Base-by-base conservation (phyloP, 148 eudicot species). In the Amaranthus palmeri region DNA sequence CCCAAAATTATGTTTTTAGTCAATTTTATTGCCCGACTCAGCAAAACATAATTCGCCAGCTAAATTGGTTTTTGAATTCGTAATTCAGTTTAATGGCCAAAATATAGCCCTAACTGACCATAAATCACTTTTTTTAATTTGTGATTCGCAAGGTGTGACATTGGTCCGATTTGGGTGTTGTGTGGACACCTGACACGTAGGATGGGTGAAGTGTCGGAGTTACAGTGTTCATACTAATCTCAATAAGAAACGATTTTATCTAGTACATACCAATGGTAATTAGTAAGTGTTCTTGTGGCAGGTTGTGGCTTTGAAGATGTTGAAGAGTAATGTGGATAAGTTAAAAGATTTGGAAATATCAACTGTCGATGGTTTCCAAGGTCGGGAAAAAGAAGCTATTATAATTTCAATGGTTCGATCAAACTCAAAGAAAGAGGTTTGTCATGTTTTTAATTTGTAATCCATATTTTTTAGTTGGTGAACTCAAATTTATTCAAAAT, bases 331-430 rank as follows among this genome's bases (percentile, higher is more conserved):
- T 45, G 88, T 76, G 50, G 85, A 83, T 82, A 95, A 85, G 82
- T 77, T 95, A 68, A 91, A 87, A 79, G 96, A 91, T 14, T 4
- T 95, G 81, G 99, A 95, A 73, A 91, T 95, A 72, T 95, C 97
- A 5, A 89, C 99, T 4, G 99, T 95, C 73, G 99, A 95, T 82
- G 99, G 99, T 72, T 95, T 95, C 79, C 99, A 91, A 71, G 99
- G 99, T 70, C 87, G 97, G 60, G 99, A 95, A 62, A 95, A 95
- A 81, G 97, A 95, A 83, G 93, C 97, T 42, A 95, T 95, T 53
- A 89, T 95, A 59, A 95, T 95, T 79, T 95, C 99, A 59, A 91
- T 95, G 99, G 99, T 95, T 71, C 85, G 97, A 61, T 95, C 99
- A 83, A 95, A 95, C 85, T 81, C 97, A 52, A 88, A 81, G 86